Evolutionary conservation across 148 eudicot genomes (phyloP).

Genomic region (Spergularia marina): DNA sequence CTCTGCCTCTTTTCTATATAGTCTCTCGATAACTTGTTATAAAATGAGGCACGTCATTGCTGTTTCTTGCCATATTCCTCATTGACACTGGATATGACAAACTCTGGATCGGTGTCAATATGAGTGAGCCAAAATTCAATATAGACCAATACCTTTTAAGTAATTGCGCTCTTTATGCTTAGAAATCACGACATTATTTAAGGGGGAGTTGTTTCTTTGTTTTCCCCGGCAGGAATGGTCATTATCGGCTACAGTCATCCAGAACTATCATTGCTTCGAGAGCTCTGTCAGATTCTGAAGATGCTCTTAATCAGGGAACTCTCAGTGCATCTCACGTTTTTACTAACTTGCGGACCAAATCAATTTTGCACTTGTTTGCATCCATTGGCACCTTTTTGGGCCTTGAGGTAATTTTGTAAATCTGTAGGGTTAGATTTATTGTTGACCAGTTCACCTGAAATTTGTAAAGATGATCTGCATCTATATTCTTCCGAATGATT

Average conservation of each 20-base stretch:
- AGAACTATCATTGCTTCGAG: constrained; percentile 55
- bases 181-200: not conserved
- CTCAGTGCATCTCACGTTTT: constrained; percentile 71
- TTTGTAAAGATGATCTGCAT: not conserved
- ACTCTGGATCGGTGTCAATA: not conserved
- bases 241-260: constrained; percentile 76
- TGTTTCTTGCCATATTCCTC: too few species aligned
- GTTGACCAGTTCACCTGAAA: too few species aligned
- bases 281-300: constrained; percentile 76
- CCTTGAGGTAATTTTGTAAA: constrained; percentile 60
- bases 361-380: constrained; percentile 83
- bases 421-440: not conserved
- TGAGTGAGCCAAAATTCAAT: not conserved
- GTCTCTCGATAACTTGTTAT: too few species aligned
- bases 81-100: not conserved
- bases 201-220: not conserved
- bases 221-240: constrained; percentile 65
- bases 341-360: constrained; percentile 68
- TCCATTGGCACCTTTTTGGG: constrained; percentile 87
- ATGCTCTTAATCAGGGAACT: constrained; percentile 77
- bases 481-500: not conserved
- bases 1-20: too few species aligned
- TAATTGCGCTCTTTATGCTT: not conserved
- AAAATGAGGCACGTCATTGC: too few species aligned
- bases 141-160: not conserved